Evolutionary conservation across 2,329 filamentous ascomycete genomes (phyloP).

Genomic region (Ophiostoma sp.): DNA sequence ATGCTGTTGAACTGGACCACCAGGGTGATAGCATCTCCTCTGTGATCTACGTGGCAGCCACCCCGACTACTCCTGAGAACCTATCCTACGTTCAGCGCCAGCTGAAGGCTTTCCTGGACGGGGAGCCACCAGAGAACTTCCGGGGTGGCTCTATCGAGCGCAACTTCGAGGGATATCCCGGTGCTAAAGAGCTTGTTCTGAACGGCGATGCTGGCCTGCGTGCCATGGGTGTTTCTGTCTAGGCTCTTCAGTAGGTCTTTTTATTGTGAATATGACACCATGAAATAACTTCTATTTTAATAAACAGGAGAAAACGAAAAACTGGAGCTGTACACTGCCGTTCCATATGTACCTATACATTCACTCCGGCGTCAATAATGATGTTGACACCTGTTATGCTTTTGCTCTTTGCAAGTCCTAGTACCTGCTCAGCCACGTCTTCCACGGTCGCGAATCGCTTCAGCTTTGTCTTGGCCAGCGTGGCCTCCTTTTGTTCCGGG

Average conservation of each 20-base stretch:
- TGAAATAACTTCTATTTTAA: not conserved
- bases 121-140: constrained; percentile 29
- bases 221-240: not conserved
- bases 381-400: constrained; percentile 25
- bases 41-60: constrained; percentile 21
- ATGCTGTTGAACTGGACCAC: constrained; percentile 25
- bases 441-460: constrained; percentile 55
- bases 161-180: not conserved
- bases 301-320: too few species aligned
- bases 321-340: too few species aligned
- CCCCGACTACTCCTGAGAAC: constrained; percentile 22
- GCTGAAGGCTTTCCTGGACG: constrained; percentile 11
- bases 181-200: not conserved
- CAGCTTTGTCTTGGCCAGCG: constrained; percentile 52
- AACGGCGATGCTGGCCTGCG: not conserved
- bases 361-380: constrained; percentile 22
- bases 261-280: not conserved
- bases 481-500: constrained; percentile 49
- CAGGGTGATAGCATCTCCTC: constrained; percentile 13
- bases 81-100: constrained; percentile 21
- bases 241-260: not conserved
- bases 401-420: constrained; percentile 20
- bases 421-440: constrained; percentile 24
- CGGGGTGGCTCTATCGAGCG: not conserved
- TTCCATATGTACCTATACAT: not conserved